Percentiles rank a stretch among this genome's conserved stretches.
These are phyloP conservation scores for Annulohypoxylon nitens DNA, from an alignment of 495 filamentous ascomycete genomes.

Conservation along the genomic window DNA sequence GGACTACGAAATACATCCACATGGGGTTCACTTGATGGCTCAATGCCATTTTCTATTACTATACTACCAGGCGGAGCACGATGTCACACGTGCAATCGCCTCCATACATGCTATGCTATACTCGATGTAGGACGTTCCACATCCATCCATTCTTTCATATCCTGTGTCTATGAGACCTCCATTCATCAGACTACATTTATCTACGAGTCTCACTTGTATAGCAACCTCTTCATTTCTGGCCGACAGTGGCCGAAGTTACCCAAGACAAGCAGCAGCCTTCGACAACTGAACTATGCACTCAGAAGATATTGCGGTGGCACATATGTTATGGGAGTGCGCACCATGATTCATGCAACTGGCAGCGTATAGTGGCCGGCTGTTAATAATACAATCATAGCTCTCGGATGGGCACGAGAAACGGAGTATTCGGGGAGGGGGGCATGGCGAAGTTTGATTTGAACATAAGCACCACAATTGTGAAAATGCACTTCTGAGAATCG, in stretches of 20 bases:
- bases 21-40: not conserved
- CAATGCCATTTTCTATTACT: not conserved
- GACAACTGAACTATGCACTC: no score
- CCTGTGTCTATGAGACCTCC: not conserved
- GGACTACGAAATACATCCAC: not conserved
- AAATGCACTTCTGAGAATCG: conserved; percentile 7
- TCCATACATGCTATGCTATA: not conserved
- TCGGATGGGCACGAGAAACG: not conserved
- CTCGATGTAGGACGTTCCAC: not conserved
- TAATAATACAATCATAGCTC: conserved; percentile 11
- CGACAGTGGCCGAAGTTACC: not conserved
- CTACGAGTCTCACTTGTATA: not conserved
- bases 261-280: not conserved
- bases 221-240: not conserved
- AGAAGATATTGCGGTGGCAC: not conserved
- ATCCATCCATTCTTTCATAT: not conserved
- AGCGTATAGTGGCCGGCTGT: not conserved
- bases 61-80: not conserved
- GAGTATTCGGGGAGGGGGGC: not conserved
- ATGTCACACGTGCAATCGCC: not conserved
- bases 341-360: not conserved
- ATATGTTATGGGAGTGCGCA: not conserved
- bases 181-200: not conserved
- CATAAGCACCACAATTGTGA: conserved; percentile 19
- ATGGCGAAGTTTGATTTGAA: not conserved